phyloP scores from a whole-genome alignment of 495 filamentous ascomycete species.

The Daldinia vernicosa region DNA sequence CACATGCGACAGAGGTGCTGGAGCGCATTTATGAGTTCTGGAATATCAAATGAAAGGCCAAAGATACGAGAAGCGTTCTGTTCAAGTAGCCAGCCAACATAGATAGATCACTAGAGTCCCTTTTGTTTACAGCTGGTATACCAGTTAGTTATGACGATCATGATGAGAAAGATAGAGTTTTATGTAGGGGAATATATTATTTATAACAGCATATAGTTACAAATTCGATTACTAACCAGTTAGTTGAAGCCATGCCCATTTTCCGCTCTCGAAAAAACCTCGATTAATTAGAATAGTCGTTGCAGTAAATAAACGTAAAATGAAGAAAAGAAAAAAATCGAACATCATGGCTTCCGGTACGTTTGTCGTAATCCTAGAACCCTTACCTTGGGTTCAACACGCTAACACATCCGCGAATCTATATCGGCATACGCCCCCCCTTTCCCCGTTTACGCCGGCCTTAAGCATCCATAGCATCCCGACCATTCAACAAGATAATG shows the following conservation, averaged over 20 bases:
- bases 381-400: neutral
- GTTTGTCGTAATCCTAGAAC: neutral
- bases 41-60: slow-evolving; percentile 35
- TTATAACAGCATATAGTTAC: neutral
- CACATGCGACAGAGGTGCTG: slow-evolving; percentile 50
- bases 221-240: slow-evolving; percentile 1
- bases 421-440: neutral
- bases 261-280: neutral
- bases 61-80: neutral
- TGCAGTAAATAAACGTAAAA: neutral
- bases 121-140: neutral
- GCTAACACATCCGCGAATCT: neutral
- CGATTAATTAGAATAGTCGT: neutral
- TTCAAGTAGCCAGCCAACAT: neutral
- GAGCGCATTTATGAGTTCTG: slow-evolving; percentile 54
- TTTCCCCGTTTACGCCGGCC: neutral
- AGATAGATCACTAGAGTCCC: slow-evolving; percentile 5
- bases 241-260: neutral
- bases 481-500: slow-evolving; percentile 43
- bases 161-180: neutral
- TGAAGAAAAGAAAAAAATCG: neutral
- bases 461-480: slow-evolving; percentile 45
- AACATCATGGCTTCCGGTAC: neutral
- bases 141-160: neutral
- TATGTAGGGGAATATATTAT: slow-evolving; percentile 17